Evolutionary conservation across 805 yeast species (phyloP), one percentile per base, ranked within the genome.

Genomic region (Maudiozyma turicensis): DNA sequence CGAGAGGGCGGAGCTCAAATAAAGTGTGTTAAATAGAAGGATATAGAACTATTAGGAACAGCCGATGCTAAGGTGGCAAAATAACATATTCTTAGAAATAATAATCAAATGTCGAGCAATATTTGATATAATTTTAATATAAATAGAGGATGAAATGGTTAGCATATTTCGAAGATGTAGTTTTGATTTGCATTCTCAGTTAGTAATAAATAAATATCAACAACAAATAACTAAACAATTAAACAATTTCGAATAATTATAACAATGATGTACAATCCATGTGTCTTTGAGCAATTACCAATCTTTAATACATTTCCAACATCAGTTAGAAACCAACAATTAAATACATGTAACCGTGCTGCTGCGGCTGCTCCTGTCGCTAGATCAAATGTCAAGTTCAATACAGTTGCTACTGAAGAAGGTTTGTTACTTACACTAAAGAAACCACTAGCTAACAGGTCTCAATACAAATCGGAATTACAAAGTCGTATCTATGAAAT

Each of bases 271-370:
- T 59, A 55, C 45, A 48, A 54, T 26, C 63, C 64, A 49, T 63
- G 65, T 48, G 37, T 57, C 38, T 58, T 60, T 39, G 58, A 59
- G 26, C 56, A 55, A 28, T 50, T 55, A 44, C 62, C 63, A 34
- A 49, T 49, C 8, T 49, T 54, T 40, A 47, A 53, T 11, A 10
- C 37, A 34, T n/a, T 11, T n/a, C 11, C 43, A 10, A 6, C 31
- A 8, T 8, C 11, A 6, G 30, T 10, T 8, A 26, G 10, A 31
- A 14, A 30, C 14, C 14, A 30, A 11, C 28, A 15, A 30, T 9
- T 8, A 8, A n/a, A 13, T 31, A 14, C 28, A 10, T 20, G 8
- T 40, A 28, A 9, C 28, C 11, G 31, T 20, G 13, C 14, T 40
- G 10, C 31, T 35, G 13, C 13, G 15, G n/a, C 11, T 8, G 15